Evolutionary conservation across 495 filamentous ascomycete genomes (phyloP), one percentile per base, ranked within the genome.

Genomic region (Platismatia glauca): DNA sequence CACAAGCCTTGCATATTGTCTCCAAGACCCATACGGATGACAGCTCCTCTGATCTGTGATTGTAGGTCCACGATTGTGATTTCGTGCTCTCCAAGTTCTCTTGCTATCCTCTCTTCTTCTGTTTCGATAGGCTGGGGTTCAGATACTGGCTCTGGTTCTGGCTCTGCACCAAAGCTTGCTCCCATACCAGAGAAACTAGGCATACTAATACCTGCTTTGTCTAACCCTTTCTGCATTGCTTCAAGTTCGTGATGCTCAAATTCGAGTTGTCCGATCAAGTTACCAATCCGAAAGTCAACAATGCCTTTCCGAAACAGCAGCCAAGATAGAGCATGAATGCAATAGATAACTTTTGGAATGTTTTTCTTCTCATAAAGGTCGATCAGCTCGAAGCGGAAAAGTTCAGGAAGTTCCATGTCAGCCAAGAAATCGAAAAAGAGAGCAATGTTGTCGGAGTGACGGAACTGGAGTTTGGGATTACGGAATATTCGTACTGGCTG

Each of bases 341-440:
- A 97, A 75, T 99, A 94, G 64, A 99, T 97, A 69, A 97, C 95
- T 74, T 96, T 99, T 0, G 95, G 95, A 8, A 97, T 92, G 69
- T 99, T 99, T 74, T 99, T 99, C 78, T 97, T 99, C 73, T 99
- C 95, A 77, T 99, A 99, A 39, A 99, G 76, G 71, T 99, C 95
- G 43, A 96, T 96, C 12, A 97, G 81, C 74, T 99, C 95, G 74
- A 99, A 99, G 64, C 92, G 84, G 73, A 99, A 99, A n/a, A 99
- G 82, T 62, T 99, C 95, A 2, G 95, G 95, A 12, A 99, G 76
- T 68, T 96, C 89, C n/a, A 96, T 82, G 64, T 97, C 89, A 67
- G 91, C 89, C 0, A 99, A 81, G 66, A 93, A 96, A 55, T 86
- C 83, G 75, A 97, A 97, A 74, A 99, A 97, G 20, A 88, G 75